phyloP scores from a whole-genome alignment of 352 stramenopile genomes.

The Aphanomyces euteiches region DNA sequence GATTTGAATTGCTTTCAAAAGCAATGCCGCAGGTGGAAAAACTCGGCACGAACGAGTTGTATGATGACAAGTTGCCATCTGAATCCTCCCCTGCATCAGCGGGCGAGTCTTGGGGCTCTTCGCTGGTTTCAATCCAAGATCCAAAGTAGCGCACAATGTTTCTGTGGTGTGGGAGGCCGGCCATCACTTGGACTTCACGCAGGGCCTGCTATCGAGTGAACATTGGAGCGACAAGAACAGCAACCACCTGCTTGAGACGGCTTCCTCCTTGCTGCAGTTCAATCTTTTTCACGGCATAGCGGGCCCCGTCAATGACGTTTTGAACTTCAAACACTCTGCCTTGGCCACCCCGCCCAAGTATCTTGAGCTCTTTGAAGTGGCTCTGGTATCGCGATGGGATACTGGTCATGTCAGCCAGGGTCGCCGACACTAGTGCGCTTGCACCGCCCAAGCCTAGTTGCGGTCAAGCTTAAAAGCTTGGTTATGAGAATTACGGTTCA shows the following conservation, averaged over 20 bases:
- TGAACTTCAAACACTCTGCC: slow-evolving; percentile 70
- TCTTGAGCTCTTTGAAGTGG: slow-evolving; percentile 65
- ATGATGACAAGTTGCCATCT: slow-evolving; percentile 49
- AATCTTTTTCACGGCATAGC: slow-evolving; percentile 80
- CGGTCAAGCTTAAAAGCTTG: too few species aligned
- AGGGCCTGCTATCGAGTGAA: slow-evolving; percentile 51
- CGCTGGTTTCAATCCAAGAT: slow-evolving; percentile 63
- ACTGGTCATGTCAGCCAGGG: too few species aligned
- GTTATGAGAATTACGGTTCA: too few species aligned
- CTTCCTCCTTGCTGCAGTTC: slow-evolving; percentile 39
- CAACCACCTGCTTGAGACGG: slow-evolving; percentile 29
- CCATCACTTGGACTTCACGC: slow-evolving; percentile 75
- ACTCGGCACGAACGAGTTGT: slow-evolving; percentile 15
- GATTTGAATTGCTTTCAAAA: slow-evolving; percentile 23
- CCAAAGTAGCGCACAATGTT: slow-evolving; percentile 83
- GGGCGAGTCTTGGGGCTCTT: slow-evolving; percentile 38
- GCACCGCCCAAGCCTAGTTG: too few species aligned
- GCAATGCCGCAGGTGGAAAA: slow-evolving; percentile 3
- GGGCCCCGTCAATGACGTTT: slow-evolving; percentile 63
- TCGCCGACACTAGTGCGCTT: too few species aligned
- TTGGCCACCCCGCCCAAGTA: slow-evolving; percentile 66
- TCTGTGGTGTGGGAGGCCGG: slow-evolving; percentile 53
- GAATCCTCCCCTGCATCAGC: slow-evolving; percentile 24
- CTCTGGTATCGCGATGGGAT: too few species aligned
- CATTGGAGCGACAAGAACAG: slow-evolving; percentile 40